A percentile compares a stretch with the other conserved stretches of the same genome.
phyloP scores from a whole-genome alignment of 345 rosid species.

The Syzygium aqueum region DNA sequence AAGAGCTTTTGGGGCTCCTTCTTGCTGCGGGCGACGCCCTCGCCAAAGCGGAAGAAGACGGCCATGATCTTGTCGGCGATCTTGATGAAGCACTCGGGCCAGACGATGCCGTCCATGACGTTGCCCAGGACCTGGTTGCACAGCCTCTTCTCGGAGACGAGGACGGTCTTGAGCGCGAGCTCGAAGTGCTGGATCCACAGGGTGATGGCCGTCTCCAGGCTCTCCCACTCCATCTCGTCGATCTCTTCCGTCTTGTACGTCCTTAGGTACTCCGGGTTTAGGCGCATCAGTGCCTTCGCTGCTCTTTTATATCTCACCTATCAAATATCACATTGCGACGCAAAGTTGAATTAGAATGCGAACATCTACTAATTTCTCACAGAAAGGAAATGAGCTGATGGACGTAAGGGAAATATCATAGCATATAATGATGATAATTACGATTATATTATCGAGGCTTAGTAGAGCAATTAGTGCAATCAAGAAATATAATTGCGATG shows the following conservation, averaged over 20 bases:
- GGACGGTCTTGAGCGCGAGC: slow-evolving; percentile 34
- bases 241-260: slow-evolving; percentile 50
- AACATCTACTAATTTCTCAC: not conserved
- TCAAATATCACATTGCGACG: not conserved
- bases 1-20: slow-evolving; percentile 61
- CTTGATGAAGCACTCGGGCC: slow-evolving; percentile 58
- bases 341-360: not conserved
- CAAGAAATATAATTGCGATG: not conserved
- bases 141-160: slow-evolving; percentile 46
- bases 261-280: slow-evolving; percentile 43
- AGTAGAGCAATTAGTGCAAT: not conserved
- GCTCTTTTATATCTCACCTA: slow-evolving; percentile 56
- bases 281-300: slow-evolving; percentile 51
- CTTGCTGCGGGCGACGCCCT: slow-evolving; percentile 54
- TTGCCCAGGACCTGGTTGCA: slow-evolving; percentile 34
- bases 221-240: slow-evolving; percentile 56
- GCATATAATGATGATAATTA: not conserved
- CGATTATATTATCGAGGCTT: not conserved
- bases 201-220: slow-evolving; percentile 44
- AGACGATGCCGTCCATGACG: slow-evolving; percentile 33
- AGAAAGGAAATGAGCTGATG: too few species aligned
- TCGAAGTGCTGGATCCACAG: slow-evolving; percentile 56
- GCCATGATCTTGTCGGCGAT: slow-evolving; percentile 62
- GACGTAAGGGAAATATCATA: not conserved
- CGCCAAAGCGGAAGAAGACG: slow-evolving; percentile 59